Evolutionary conservation across 306 rosid genomes (phyloP).

Genomic region (Quercus cerris): DNA sequence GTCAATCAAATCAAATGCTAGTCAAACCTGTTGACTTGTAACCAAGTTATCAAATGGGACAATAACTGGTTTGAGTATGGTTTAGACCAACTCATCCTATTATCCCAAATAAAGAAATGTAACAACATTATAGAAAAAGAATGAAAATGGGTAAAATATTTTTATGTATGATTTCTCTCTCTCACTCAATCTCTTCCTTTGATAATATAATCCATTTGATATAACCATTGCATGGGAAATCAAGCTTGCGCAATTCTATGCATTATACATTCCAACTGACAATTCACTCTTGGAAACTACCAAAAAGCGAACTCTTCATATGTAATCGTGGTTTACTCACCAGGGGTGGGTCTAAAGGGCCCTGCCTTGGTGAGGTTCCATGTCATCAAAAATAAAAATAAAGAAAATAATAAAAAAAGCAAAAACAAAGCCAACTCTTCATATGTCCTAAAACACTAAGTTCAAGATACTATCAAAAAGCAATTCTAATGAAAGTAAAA

Average conservation of each 20-base stretch:
- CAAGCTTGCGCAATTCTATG: not conserved
- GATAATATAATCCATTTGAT: too few species aligned
- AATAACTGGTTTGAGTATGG: not conserved
- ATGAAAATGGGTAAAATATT: too few species aligned
- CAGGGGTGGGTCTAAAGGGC: too few species aligned
- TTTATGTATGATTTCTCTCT: too few species aligned
- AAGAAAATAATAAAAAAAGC: too few species aligned
- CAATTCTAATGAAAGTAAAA: not conserved
- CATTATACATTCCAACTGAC: not conserved
- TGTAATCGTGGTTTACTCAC: too few species aligned
- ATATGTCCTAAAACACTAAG: not conserved
- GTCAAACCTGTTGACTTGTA: not conserved
- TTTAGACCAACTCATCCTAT: not conserved
- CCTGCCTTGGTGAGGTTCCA: too few species aligned
- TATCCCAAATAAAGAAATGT: not conserved
- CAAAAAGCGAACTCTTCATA: not conserved
- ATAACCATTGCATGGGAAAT: not conserved
- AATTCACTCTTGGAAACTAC: not conserved
- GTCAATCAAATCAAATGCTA: too few species aligned
- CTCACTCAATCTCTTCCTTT: too few species aligned
- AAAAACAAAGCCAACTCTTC: not conserved
- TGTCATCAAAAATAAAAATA: too few species aligned
- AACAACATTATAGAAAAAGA: not conserved
- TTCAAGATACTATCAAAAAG: not conserved
- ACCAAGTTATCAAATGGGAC: not conserved